phyloP scores from a whole-genome alignment of 129 eudicot genomes.

The Helichrysum umbraculigerum region DNA sequence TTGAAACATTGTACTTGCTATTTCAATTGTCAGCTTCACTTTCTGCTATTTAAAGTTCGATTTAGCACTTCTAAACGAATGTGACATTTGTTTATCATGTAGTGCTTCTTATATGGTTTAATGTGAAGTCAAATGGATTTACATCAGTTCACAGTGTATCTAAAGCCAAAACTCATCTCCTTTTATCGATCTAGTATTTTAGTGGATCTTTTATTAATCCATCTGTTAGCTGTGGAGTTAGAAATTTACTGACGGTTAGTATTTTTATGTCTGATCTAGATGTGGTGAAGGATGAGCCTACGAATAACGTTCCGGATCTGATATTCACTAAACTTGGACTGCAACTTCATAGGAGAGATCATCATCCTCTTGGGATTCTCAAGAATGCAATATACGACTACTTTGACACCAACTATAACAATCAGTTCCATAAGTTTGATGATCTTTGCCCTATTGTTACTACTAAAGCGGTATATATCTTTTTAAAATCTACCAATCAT shows the following conservation, averaged over 20 bases:
- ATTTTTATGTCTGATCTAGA: constrained; percentile 42
- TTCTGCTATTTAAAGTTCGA: background rate
- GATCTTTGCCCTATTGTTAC: constrained; percentile 93
- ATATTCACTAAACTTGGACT: constrained; percentile 88
- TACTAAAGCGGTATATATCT: constrained; percentile 53
- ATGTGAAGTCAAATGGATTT: constrained; percentile 2
- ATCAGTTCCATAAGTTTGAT: constrained; percentile 79
- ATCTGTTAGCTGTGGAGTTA: background rate
- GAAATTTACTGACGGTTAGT: background rate
- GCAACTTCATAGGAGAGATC: constrained; percentile 90
- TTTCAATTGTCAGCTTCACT: no score
- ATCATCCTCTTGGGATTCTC: constrained; percentile 91
- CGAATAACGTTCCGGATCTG: constrained; percentile 90
- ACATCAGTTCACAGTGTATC: constrained; percentile 12
- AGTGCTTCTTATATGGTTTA: background rate
- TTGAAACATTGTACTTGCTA: no score
- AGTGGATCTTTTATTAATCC: background rate
- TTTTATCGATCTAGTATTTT: background rate
- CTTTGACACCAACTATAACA: constrained; percentile 73
- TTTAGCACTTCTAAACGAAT: background rate
- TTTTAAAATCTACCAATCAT: no score
- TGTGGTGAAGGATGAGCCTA: constrained; percentile 88
- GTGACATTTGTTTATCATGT: no score
- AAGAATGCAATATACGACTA: constrained; percentile 86
- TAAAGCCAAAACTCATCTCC: constrained; percentile 7